Base-by-base conservation (phyloP, 257 asterid species). In the Fraxinus cuspidata region DNA sequence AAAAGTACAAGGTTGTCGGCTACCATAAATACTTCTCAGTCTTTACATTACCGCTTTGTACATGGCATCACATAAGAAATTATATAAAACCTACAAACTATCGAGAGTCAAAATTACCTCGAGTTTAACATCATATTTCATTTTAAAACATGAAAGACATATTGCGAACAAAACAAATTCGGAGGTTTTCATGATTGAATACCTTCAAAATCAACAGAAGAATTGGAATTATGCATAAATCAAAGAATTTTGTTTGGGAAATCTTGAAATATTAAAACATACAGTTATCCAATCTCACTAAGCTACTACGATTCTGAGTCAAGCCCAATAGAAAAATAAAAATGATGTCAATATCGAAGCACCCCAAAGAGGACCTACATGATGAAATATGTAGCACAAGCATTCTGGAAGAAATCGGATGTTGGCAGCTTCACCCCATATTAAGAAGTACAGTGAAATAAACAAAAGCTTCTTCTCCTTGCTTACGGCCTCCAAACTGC, bases 341-440 rank as follows among this genome's bases (percentile, higher is more conserved):
- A 75, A 44, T 29, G 13, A 19, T 49, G 32, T 49, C 34, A 58
- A 69, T 47, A 73, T 78, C 25, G 56, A 42, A 44, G 25, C 49
- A 42, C 72, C 64, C 10, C 34, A 63, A 84, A 69, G 71, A 65
- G 64, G 68, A 90, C 97, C 76, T 87, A 96, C 99, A 80, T 93
- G 97, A 84, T 95, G 98, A 86, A 95, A 93, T 77, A 95, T 95
- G 94, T 95, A 95, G 93, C 99, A 95, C 86, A 95, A 81, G 92
- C 99, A 96, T 87, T 96, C 99, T 47, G 99, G 99, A 85, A 96
- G 91, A 89, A 93, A 96, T 79, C 99, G 96, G 76, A 92, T 81
- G 85, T 96, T 96, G 58, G 98, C 88, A 63, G 97, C 97, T 92
- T 96, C 99, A 73, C 99, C 99, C 99, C 99, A 96, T 73, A 96